phyloP scores from a whole-genome alignment of 2,329 filamentous ascomycete species.

The Penicillium hesseltinei region DNA sequence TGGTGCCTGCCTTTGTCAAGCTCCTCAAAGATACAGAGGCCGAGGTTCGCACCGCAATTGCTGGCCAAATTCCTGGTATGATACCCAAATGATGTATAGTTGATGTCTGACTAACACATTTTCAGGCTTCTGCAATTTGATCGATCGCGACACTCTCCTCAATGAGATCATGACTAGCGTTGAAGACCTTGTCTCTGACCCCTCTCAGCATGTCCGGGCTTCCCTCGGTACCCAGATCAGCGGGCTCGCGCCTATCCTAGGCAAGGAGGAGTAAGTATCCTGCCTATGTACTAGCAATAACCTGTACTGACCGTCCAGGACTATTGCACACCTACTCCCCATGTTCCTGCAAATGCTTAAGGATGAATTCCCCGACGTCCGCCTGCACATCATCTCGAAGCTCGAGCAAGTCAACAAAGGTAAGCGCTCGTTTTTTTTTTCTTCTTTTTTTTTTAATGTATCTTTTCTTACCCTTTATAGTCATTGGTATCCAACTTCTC shows the following conservation, averaged over 20 bases:
- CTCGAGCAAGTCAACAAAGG: conserved; percentile 96
- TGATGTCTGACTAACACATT: conserved; percentile 18
- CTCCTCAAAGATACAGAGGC: conserved; percentile 97
- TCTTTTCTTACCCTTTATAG: conserved; percentile 45
- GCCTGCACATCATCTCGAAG: conserved; percentile 99
- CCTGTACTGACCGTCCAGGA: conserved; percentile 54
- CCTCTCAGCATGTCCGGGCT: conserved; percentile 93
- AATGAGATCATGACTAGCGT: conserved; percentile 96
- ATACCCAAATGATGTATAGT: conserved; percentile 13
- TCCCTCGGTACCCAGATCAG: conserved; percentile 96
- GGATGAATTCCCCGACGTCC: conserved; percentile 97
- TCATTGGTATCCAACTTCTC: conserved; percentile 95
- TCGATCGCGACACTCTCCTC: conserved; percentile 82
- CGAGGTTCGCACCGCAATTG: conserved; percentile 93
- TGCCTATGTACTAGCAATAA: background rate
- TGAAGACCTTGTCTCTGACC: conserved; percentile 93
- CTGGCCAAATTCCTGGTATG: conserved; percentile 86
- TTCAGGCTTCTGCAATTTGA: conserved; percentile 81
- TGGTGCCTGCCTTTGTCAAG: conserved; percentile 96
- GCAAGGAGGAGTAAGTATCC: conserved; percentile 83
- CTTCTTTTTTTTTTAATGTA: no score
- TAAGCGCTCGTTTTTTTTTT: conserved; percentile 36
- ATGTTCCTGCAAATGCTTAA: conserved; percentile 99
- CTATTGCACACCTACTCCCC: conserved; percentile 90
- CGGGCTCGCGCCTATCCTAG: conserved; percentile 90